A percentile compares a stretch with the other conserved stretches of the same genome.
Evolutionary conservation across 768 basidiomycete genomes (phyloP).

Genomic region (Cystobasidium ongulense): DNA sequence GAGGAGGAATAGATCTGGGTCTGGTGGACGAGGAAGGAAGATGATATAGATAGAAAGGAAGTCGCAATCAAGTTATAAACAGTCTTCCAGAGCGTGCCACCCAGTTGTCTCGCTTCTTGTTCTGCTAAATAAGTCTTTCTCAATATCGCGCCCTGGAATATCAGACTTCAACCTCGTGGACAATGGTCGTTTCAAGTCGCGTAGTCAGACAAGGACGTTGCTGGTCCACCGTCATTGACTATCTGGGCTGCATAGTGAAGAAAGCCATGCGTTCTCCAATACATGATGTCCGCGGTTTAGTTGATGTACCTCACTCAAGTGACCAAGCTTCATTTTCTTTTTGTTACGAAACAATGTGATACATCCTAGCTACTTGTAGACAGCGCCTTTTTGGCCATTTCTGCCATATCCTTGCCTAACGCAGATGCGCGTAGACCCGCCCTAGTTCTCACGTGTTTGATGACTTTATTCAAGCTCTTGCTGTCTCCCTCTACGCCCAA

Average conservation of each 20-base stretch:
- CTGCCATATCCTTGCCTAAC: conserved; percentile 23
- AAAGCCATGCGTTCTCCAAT: too few species aligned
- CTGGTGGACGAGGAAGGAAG: conserved; percentile 32
- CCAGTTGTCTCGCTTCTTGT: too few species aligned
- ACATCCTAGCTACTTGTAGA: background rate
- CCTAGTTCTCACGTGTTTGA: conserved; percentile 15
- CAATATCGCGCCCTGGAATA: too few species aligned
- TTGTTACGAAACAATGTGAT: background rate
- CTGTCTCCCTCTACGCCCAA: background rate
- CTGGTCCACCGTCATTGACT: too few species aligned
- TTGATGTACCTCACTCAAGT: too few species aligned
- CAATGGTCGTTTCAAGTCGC: too few species aligned
- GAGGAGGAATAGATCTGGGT: conserved; percentile 17
- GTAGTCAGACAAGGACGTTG: too few species aligned
- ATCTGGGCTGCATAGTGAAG: too few species aligned
- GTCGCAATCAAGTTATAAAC: background rate
- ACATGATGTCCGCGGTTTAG: too few species aligned
- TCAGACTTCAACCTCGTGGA: too few species aligned
- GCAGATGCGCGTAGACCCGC: conserved; percentile 2
- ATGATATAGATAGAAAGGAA: conserved; percentile 26
- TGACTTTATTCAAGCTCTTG: background rate
- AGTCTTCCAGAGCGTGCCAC: background rate
- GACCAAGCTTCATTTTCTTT: background rate
- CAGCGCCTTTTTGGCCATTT: conserved; percentile 17
- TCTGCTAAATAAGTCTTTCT: too few species aligned